phyloP scores from a whole-genome alignment of 768 basidiomycete genomes.

The Naganishia friedmannii region DNA sequence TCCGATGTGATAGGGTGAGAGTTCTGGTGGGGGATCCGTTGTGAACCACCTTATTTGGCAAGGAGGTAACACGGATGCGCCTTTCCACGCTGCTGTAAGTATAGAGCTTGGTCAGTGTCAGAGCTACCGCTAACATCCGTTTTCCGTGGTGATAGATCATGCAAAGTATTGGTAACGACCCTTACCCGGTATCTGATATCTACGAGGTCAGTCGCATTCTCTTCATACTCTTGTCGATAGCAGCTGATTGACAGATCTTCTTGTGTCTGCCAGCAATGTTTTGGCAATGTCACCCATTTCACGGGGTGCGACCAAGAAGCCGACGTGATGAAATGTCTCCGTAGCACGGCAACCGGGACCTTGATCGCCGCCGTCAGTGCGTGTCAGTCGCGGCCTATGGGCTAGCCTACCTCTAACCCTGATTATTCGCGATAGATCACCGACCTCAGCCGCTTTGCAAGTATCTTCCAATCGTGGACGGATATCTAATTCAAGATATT shows the following conservation, averaged over 20 bases:
- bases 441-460: conserved; percentile 36
- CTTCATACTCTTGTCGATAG: no score
- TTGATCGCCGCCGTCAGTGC: conserved; percentile 36
- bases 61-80: conserved; percentile 49
- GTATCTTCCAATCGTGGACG: conserved; percentile 36
- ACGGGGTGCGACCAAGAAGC: conserved; percentile 31
- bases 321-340: conserved; percentile 32
- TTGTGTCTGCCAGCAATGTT: conserved; percentile 27
- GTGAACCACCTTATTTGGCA: conserved; percentile 57
- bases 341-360: conserved; percentile 21
- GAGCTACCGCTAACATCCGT: no score
- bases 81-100: conserved; percentile 34
- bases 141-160: conserved; percentile 20
- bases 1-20: conserved; percentile 44
- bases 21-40: conserved; percentile 56
- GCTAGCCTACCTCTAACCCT: neutral
- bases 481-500: conserved; percentile 30
- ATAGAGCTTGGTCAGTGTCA: no score
- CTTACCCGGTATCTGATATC: conserved; percentile 25
- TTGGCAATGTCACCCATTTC: conserved; percentile 33
- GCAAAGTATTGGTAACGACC: conserved; percentile 39
- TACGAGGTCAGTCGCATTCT: conserved; percentile 37
- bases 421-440: conserved; percentile 3
- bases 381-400: neutral
- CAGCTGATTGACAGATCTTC: neutral